Base-by-base conservation (phyloP, 2,329 filamentous ascomycete genomes). In the Exophiala alcalophila region DNA sequence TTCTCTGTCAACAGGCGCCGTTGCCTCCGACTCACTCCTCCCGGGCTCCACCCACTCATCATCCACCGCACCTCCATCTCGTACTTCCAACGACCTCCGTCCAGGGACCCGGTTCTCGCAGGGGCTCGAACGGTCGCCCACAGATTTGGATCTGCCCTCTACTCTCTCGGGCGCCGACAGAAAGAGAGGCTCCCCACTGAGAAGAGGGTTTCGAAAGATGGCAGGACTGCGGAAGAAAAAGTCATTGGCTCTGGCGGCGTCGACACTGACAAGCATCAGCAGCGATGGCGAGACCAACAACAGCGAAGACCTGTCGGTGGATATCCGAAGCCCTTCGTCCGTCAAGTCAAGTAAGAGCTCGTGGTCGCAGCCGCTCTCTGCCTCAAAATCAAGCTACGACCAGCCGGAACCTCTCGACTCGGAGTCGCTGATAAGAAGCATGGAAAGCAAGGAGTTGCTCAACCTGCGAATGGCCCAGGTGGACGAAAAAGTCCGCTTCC, bases 61-160 rank as follows among this genome's bases (percentile, higher is more conserved):
- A 16, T 58, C 56, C 3, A 57, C 50, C n/a, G 35, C 60, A 3
- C 58, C 52, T 10, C 54, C 47, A 11, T 55, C 54, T 12, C 49
- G 53, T 44, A 35, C 50, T 25, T 56, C 52, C 5, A 55, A 50
- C 30, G 56, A 57, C 23, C 41, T 47, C 25, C 46, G 49, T 19
- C 53, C 44, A 3, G 27, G 30, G 12, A 54, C 44, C 6, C 47
- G 44, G 32, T 28, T 44, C 15, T 50, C 50, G 8, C 34, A 40
- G 5, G 32, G 25, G 5, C 44, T 48, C 18, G 44, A 44, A 15
- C 36, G 21, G n/a, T 20, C 45, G 4, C 43, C 31, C 16, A 37
- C 41, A 3, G 33, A 26, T 12, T 31, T 49, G 14, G 39, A 47
- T 11, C 36, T 37, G 12, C 41, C 41, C 16, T 38, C 50, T 6